phyloP scores from a whole-genome alignment of 2,329 filamentous ascomycete genomes.

The Monosporascus sp. region DNA sequence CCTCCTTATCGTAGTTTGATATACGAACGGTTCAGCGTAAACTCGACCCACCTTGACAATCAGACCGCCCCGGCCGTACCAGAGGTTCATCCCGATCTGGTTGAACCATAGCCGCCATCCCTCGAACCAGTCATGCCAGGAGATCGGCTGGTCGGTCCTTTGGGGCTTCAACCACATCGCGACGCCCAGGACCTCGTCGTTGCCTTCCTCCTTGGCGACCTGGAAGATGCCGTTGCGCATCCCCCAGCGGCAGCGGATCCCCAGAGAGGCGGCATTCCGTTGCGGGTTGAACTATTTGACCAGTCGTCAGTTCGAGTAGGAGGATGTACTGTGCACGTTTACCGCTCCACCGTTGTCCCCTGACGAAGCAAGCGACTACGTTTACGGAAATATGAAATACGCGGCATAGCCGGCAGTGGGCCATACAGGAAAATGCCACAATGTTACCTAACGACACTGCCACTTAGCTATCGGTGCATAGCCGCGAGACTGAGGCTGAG shows the following conservation, averaged over 20 bases:
- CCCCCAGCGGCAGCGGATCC: constrained; percentile 63
- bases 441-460: not conserved
- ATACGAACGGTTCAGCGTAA: not conserved
- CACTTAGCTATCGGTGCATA: not conserved
- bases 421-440: too few species aligned
- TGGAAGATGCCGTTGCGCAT: constrained; percentile 65
- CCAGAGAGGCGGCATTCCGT: constrained; percentile 58
- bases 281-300: constrained; percentile 48
- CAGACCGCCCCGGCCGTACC: constrained; percentile 63
- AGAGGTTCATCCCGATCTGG: constrained; percentile 62
- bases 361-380: too few species aligned
- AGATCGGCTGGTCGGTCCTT: constrained; percentile 37
- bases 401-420: too few species aligned
- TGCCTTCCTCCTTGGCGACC: constrained; percentile 56
- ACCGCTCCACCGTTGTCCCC: too few species aligned
- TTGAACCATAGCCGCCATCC: constrained; percentile 60
- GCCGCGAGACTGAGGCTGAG: not conserved
- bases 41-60: constrained; percentile 44
- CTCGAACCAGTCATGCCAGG: constrained; percentile 59
- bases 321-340: too few species aligned
- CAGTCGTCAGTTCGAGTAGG: not conserved
- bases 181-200: constrained; percentile 57
- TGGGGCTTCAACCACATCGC: constrained; percentile 66
- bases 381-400: too few species aligned
- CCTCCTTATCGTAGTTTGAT: too few species aligned